Percentiles rank a stretch among this genome's conserved stretches.
phyloP scores from a whole-genome alignment of 345 rosid genomes.

The Salix dunnii region DNA sequence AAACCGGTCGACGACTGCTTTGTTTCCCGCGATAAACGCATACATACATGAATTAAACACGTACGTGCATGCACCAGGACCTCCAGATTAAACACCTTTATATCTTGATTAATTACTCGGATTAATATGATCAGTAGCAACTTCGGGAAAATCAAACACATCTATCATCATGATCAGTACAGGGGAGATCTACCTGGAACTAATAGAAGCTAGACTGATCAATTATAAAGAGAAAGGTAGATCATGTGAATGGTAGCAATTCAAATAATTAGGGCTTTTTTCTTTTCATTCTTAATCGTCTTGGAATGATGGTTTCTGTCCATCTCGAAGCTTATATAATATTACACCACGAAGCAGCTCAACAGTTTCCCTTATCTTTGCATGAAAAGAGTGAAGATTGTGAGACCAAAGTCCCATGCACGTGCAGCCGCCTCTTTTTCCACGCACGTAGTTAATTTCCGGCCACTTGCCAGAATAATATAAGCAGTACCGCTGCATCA shows the following conservation, averaged over 20 bases:
- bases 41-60: too few relatives aligned
- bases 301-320: constrained; percentile 14
- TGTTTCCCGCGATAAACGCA: too few relatives aligned
- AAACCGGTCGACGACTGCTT: too few relatives aligned
- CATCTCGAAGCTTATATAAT: constrained; percentile 5
- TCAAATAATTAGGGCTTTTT: not conserved
- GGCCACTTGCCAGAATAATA: not conserved
- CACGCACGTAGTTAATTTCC: not conserved
- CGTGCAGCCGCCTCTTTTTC: constrained; percentile 22
- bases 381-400: constrained; percentile 17
- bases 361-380: constrained; percentile 6
- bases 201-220: too few relatives aligned
- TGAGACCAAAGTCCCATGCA: constrained; percentile 24
- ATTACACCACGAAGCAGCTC: not conserved
- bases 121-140: too few relatives aligned
- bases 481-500: not conserved
- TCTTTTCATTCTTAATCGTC: not conserved
- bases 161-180: too few relatives aligned
- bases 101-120: not conserved
- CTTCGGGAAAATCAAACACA: too few relatives aligned
- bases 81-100: not conserved
- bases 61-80: too few relatives aligned
- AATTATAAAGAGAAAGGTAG: not conserved
- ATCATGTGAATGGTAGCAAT: not conserved
- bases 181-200: too few relatives aligned